Evolutionary conservation across 2,329 filamentous ascomycete species (phyloP).

Genomic region (Aureobasidium zeae): DNA sequence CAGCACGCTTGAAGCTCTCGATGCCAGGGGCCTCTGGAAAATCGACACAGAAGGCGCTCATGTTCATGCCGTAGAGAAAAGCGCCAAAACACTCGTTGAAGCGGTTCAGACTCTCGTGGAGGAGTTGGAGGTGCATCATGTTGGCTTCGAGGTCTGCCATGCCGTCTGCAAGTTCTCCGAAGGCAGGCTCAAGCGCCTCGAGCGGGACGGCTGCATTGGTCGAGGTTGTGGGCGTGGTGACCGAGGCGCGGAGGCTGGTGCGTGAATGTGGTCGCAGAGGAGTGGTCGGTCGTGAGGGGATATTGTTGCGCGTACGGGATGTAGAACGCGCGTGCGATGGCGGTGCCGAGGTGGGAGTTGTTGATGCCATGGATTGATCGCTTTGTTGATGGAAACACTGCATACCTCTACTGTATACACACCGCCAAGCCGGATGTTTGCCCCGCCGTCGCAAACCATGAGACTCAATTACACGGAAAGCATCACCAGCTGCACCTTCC

Average conservation of each 20-base stretch:
- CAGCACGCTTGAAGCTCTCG: slow-evolving; percentile 15
- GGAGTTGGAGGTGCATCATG: slow-evolving; percentile 91
- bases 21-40: slow-evolving; percentile 62
- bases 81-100: slow-evolving; percentile 95
- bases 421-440: no score
- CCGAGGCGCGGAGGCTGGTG: slow-evolving; percentile 72
- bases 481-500: no score
- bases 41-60: slow-evolving; percentile 98
- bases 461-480: no score
- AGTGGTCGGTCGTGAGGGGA: slow-evolving; percentile 72
- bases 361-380: slow-evolving; percentile 11
- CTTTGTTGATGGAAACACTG: no score
- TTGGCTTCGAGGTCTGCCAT: slow-evolving; percentile 96
- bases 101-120: slow-evolving; percentile 86
- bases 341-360: slow-evolving; percentile 13
- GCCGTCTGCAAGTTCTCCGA: slow-evolving; percentile 85
- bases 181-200: slow-evolving; percentile 75
- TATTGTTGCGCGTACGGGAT: slow-evolving; percentile 27
- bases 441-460: no score
- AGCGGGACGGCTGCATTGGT: slow-evolving; percentile 57
- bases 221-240: slow-evolving; percentile 35
- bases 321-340: slow-evolving; percentile 14
- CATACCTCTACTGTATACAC: no score
- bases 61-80: slow-evolving; percentile 92
- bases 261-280: slow-evolving; percentile 84